Percentiles rank a stretch among this genome's conserved stretches.
phyloP scores from a whole-genome alignment of 495 filamentous ascomycete species.

The Evansstolkia leycettana region DNA sequence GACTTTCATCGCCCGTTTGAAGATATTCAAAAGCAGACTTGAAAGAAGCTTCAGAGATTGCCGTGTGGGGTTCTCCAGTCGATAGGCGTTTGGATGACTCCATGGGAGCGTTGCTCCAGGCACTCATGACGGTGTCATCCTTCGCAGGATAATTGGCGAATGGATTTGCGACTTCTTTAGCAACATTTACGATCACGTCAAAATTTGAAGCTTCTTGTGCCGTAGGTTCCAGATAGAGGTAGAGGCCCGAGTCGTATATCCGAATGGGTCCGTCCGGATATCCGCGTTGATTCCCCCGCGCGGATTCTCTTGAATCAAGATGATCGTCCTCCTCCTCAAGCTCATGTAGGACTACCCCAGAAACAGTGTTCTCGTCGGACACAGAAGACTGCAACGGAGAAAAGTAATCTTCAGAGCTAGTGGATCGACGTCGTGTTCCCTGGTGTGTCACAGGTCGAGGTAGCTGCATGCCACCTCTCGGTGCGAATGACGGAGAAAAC shows the following conservation, averaged over 20 bases:
- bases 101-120: constrained; percentile 23
- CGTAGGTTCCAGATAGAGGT: constrained; percentile 82
- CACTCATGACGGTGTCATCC: constrained; percentile 28
- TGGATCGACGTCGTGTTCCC: constrained; percentile 14
- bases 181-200: constrained; percentile 91
- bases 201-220: constrained; percentile 74
- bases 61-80: constrained; percentile 53
- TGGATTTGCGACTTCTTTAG: constrained; percentile 85
- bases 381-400: constrained; percentile 18
- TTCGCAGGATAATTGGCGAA: constrained; percentile 38
- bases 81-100: constrained; percentile 27
- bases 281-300: constrained; percentile 46
- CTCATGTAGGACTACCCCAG: constrained; percentile 22
- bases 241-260: constrained; percentile 90
- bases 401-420: constrained; percentile 13
- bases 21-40: constrained; percentile 55
- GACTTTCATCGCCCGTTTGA: constrained; percentile 19
- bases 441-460: constrained; percentile 36
- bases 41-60: constrained; percentile 56
- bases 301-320: constrained; percentile 63
- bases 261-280: constrained; percentile 88
- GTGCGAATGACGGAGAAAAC: constrained; percentile 44
- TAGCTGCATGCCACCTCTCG: constrained; percentile 53
- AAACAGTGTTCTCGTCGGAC: constrained; percentile 13
- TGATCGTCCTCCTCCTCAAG: constrained; percentile 67